These are phyloP conservation scores for Talaromyces adpressus DNA, from an alignment of 495 filamentous ascomycete species.

Conservation along the genomic window DNA sequence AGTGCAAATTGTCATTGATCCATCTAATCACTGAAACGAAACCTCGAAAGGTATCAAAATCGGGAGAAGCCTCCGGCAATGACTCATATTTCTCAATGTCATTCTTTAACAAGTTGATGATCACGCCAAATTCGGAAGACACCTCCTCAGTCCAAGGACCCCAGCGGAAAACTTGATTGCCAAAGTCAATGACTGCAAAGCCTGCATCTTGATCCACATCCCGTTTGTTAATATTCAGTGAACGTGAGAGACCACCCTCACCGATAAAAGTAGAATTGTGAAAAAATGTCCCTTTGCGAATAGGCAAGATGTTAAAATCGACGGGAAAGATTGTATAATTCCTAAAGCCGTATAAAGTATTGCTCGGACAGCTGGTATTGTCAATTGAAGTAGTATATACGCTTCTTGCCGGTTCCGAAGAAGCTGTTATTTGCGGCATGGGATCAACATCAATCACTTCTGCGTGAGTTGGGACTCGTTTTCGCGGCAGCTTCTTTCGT, in stretches of 20 bases:
- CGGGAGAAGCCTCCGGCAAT: neutral
- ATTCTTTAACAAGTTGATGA: constrained; percentile 46
- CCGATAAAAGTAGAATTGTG: constrained; percentile 72
- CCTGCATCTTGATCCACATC: constrained; percentile 28
- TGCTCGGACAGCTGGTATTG: constrained; percentile 15
- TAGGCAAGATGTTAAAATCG: constrained; percentile 65
- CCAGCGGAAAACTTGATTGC: constrained; percentile 52
- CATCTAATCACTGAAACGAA: constrained; percentile 39
- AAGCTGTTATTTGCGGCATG: neutral
- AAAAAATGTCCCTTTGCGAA: constrained; percentile 64
- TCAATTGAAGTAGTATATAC: neutral
- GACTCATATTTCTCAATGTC: constrained; percentile 12
- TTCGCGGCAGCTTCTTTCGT: neutral
- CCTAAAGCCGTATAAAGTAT: neutral
- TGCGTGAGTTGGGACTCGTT: neutral
- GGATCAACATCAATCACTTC: neutral
- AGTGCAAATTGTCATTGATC: constrained; percentile 40
- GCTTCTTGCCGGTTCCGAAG: neutral
- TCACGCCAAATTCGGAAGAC: constrained; percentile 58
- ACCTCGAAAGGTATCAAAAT: neutral
- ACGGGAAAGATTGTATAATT: constrained; percentile 26
- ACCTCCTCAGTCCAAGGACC: constrained; percentile 61
- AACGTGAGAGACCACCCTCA: constrained; percentile 55
- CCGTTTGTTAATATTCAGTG: constrained; percentile 26
- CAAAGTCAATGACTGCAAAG: constrained; percentile 32